Base-by-base conservation (phyloP, 176 grass and related monocot species). In the Paspalum notatum region DNA sequence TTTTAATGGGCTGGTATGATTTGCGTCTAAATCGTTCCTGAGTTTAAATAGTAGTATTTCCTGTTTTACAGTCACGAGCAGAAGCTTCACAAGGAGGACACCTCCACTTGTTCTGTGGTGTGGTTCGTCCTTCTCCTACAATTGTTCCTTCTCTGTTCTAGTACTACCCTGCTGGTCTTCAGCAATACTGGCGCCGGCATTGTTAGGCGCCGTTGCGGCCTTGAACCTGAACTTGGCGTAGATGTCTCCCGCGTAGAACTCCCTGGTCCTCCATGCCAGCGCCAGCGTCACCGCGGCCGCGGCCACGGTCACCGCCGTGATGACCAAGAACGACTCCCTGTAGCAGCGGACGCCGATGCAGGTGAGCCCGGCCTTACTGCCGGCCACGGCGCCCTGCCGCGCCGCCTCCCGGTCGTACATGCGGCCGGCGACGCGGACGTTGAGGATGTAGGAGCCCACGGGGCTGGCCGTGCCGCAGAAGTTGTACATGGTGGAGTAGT, bases 401-500 rank as follows among this genome's bases (percentile, higher is more conserved):
- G 17, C 6, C n/a, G 87, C 87, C 78, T 85, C 66, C 20, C 55
- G 27, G 66, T 90, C 87, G 83, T 90, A 90, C 66, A 90, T 71
- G 3, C 75, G 13, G 1, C 88, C 88, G 14, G 88, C 83, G 14
- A 90, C 88, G n/a, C 78, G 58, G 2, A 90, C 83, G 78, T 90
- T 90, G 48, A 90, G 88, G 43, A 90, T 43, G 72, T 85, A 90
- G 0, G 88, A 85, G 1, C 78, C 88, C 6, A 90, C 32, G 9
- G 88, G 88, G 47, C 78, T 78, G 16, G 78, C 83, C 10, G 39
- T 32, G 56, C 15, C 42, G 53, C 77, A 44, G 6, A 90, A 22
- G 43, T 90, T 90, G 78, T 82, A 90, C 1, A 90, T 66, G 18
- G 88, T 90, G 9, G 88, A 82, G 78, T 85, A 90, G 72, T 85